A percentile compares a stretch with the other conserved stretches of the same genome.
Conservation (phyloP, 352 stramenopile genomes). For the Globisporangium abappressorium region DNA sequence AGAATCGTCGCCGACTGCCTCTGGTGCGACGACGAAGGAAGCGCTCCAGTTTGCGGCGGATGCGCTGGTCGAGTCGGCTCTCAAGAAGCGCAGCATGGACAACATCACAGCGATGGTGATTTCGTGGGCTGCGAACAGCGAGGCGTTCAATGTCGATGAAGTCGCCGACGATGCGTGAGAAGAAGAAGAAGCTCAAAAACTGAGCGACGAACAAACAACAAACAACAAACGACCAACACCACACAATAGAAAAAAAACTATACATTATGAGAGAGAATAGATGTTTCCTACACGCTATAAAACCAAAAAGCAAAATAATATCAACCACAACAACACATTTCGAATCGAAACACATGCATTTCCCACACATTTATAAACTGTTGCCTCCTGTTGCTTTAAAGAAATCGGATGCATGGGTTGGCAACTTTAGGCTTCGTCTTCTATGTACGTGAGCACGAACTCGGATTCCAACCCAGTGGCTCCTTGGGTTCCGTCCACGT, state of each 20-base stretch:
- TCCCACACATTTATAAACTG: neutral
- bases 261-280: slow-evolving; percentile 11
- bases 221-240: too few relatives aligned
- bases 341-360: slow-evolving; percentile 2
- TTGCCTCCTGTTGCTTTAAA: slow-evolving; percentile 5
- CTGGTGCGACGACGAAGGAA: slow-evolving; percentile 36
- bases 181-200: neutral
- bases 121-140: slow-evolving; percentile 31
- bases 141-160: slow-evolving; percentile 19
- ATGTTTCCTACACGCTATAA: slow-evolving; percentile 3
- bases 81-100: slow-evolving; percentile 74
- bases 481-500: slow-evolving; percentile 15
- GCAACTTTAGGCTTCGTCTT: slow-evolving; percentile 16
- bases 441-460: slow-evolving; percentile 25
- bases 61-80: slow-evolving; percentile 61
- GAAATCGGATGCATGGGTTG: neutral
- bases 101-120: slow-evolving; percentile 84
- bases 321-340: neutral
- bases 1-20: slow-evolving; percentile 6
- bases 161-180: slow-evolving; percentile 17
- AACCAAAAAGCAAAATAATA: neutral
- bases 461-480: slow-evolving; percentile 2
- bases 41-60: slow-evolving; percentile 54
- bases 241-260: slow-evolving; percentile 6
- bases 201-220: slow-evolving; percentile 2